Base-by-base conservation (phyloP, 768 basidiomycete species). In the Myochromella boudieri region DNA sequence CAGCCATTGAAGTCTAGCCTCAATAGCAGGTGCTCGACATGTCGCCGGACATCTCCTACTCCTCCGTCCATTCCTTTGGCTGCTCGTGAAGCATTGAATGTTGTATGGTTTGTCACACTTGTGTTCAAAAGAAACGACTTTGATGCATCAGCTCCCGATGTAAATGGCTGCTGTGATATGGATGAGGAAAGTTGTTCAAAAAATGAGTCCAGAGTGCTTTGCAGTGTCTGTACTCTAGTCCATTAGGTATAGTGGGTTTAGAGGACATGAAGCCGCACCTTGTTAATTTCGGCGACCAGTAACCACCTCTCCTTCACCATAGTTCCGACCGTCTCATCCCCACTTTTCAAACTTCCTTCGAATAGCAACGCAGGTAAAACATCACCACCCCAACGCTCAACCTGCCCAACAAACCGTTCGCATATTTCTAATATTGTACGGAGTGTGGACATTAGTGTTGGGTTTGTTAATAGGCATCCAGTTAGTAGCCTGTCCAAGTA, bases 331-430 rank as follows among this genome's bases (percentile, higher is more conserved):
- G 75, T 73, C 44, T 79, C 80, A 17, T 72, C 72, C 4, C 69
- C 78, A 5, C 78, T 75, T 22, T 72, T 73, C 40, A 91, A 58
- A 59, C 86, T 90, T 11, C 89, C 90, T 60, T 93, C 92, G 52
- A 83, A 85, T 31, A 95, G 64, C 37, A 95, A 70, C 0, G 85
- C 89, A 10, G 93, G 93, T 2, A 95, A 69, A 7, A 95, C 81
- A 60, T 95, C 91, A 0, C 92, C 92, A 10, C 91, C 91, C 93
- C 93, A 97, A 42, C 92, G 71, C 64, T 95, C 93, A 0, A 95
- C 80, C 52, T 91, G 83, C 6, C 82, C 91, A n/a, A 85, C 86
- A 60, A 95, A 91, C 7, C 83, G 77, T 60, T 91, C 91, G 61
- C 91, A 95, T 7, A 87, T 74, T 54, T 91, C 89, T 40, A 95